These are phyloP conservation scores for Diutina scorzettiae DNA, from an alignment of 1,139 yeast genomes.

Conservation along the genomic window DNA sequence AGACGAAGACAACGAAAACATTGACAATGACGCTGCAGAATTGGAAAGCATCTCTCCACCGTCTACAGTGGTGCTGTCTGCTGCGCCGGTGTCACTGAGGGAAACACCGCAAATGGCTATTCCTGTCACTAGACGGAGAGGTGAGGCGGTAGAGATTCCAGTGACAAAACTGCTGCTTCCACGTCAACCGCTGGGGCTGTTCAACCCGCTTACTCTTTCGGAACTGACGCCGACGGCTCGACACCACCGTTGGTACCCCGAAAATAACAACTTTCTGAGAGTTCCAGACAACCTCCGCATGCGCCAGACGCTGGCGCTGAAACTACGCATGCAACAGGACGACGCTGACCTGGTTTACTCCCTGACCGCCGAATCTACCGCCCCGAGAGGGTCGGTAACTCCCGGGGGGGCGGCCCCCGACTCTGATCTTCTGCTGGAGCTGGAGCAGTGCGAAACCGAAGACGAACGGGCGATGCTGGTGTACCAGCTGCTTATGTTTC, in stretches of 20 bases:
- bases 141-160: conserved; percentile 70
- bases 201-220: not conserved
- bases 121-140: conserved; percentile 60
- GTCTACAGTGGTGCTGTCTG: not conserved
- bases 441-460: conserved; percentile 24
- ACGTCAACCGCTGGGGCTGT: conserved; percentile 5
- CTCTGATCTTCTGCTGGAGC: conserved; percentile 1
- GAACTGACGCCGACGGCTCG: conserved; percentile 3
- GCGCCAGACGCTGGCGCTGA: conserved; percentile 3
- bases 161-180: conserved; percentile 12
- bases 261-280: not conserved
- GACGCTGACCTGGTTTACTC: not conserved
- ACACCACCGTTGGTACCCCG: not conserved
- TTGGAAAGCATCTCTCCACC: not conserved
- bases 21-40: not conserved
- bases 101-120: conserved; percentile 75
- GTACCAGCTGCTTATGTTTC: conserved; percentile 12
- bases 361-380: not conserved
- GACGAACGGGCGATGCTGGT: conserved; percentile 44
- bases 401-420: not conserved
- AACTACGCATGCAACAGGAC: not conserved
- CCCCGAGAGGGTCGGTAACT: not conserved
- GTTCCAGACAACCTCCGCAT: not conserved
- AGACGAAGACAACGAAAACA: not conserved
- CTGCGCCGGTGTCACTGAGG: conserved; percentile 14